Percentiles rank a stretch among this genome's conserved stretches.
Evolutionary conservation across 108 stramenopile genomes (phyloP).

Genomic region (Aurantiochytrium sp.): DNA sequence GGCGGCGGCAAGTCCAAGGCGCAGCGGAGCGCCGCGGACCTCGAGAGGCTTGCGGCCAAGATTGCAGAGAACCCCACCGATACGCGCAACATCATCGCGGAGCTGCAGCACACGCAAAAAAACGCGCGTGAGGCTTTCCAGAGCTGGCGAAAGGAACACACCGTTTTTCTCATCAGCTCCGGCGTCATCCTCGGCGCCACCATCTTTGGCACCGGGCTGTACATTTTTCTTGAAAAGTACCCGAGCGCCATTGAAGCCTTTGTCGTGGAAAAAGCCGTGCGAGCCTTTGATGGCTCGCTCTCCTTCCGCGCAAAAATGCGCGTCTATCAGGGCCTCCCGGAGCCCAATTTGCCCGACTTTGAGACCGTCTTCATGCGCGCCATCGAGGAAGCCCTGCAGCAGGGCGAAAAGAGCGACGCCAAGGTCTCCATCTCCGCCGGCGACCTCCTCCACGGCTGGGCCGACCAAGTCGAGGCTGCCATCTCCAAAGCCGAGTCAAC

Average conservation of each 20-base stretch:
- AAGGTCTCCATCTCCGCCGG: not conserved
- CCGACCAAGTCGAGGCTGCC: not conserved
- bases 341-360: not conserved
- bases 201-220: not conserved
- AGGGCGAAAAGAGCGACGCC: not conserved
- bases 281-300: not conserved
- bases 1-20: no score
- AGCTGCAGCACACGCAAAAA: not conserved
- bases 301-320: not conserved
- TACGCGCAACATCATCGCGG: not conserved
- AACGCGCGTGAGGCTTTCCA: not conserved
- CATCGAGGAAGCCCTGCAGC: not conserved
- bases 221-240: not conserved
- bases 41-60: not conserved
- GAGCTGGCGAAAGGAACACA: not conserved
- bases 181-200: not conserved
- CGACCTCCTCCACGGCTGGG: not conserved
- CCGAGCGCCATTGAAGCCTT: constrained; percentile 14
- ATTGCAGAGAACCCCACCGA: not conserved
- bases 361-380: not conserved
- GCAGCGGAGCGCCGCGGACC: not conserved
- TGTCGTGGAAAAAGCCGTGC: not conserved
- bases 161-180: constrained; percentile 5
- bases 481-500: not conserved
- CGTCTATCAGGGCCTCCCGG: constrained; percentile 8